A percentile compares a stretch with the other conserved stretches of the same genome.
These are phyloP conservation scores for Elaeis oleifera DNA, from an alignment of 202 grass and related monocot species.

Conservation along the genomic window DNA sequence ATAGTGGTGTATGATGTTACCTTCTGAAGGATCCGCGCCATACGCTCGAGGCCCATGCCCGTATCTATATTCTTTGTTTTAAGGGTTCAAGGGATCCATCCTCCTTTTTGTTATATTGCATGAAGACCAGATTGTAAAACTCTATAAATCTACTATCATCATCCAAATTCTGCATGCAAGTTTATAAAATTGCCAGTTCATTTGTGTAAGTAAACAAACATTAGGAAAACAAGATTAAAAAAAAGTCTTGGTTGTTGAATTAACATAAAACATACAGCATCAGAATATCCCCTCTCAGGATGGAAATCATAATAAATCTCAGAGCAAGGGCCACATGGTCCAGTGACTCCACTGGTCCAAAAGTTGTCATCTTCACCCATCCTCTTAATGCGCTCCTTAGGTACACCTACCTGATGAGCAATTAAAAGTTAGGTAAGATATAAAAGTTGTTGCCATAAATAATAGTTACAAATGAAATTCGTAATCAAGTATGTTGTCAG, in stretches of 20 bases:
- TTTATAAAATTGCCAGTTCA: constrained; percentile 58
- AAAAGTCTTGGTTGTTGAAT: constrained; percentile 22
- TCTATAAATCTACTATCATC: constrained; percentile 95
- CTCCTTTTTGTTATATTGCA: constrained; percentile 99
- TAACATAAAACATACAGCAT: constrained; percentile 51
- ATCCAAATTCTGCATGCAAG: constrained; percentile 80
- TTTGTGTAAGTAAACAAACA: constrained; percentile 13
- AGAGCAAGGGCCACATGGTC: constrained; percentile 93
- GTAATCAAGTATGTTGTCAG: too few species aligned
- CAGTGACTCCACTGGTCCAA: constrained; percentile 86
- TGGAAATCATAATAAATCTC: constrained; percentile 99
- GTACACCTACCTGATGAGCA: constrained; percentile 58
- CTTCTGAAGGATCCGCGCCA: constrained; percentile 92
- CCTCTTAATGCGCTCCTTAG: constrained; percentile 82
- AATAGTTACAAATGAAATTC: too few species aligned
- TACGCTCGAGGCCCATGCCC: constrained; percentile 95
- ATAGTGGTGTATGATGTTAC: constrained; percentile 20
- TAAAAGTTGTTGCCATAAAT: constrained; percentile 17
- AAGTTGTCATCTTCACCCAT: constrained; percentile 97
- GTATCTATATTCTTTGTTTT: constrained; percentile 93
- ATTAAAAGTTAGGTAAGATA: constrained; percentile 7
- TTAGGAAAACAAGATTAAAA: constrained; percentile 6
- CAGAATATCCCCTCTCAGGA: constrained; percentile 62
- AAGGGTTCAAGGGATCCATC: constrained; percentile 80
- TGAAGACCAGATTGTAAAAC: constrained; percentile 99